Evolutionary conservation across 768 basidiomycete genomes (phyloP).

Genomic region (Leccinum pellstonianum): DNA sequence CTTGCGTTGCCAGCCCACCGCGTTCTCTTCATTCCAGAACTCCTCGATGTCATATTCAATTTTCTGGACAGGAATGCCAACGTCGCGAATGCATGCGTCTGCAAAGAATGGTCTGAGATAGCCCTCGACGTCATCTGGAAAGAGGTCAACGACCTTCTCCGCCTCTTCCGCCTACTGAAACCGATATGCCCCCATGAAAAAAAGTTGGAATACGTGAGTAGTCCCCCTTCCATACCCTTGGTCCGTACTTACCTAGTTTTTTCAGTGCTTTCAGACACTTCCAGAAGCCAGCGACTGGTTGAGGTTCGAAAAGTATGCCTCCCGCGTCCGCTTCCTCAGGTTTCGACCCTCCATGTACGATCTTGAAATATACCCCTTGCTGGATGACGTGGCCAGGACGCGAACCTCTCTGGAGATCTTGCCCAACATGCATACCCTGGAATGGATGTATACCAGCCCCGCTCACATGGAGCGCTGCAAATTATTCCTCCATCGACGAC

Average conservation of each 20-base stretch:
- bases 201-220: slow-evolving; percentile 24
- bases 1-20: slow-evolving; percentile 14
- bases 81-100: slow-evolving; percentile 49
- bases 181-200: slow-evolving; percentile 36
- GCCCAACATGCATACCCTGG: slow-evolving; percentile 51
- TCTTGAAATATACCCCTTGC: slow-evolving; percentile 16
- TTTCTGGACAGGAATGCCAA: slow-evolving; percentile 44
- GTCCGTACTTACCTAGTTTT: neutral
- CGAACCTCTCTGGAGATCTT: slow-evolving; percentile 52
- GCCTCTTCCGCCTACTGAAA: slow-evolving; percentile 49
- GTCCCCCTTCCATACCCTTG: neutral
- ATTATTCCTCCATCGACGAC: slow-evolving; percentile 56
- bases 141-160: slow-evolving; percentile 45
- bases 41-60: slow-evolving; percentile 55
- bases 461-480: slow-evolving; percentile 39
- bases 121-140: slow-evolving; percentile 60
- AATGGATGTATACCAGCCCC: slow-evolving; percentile 40
- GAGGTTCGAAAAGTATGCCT: slow-evolving; percentile 53
- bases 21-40: slow-evolving; percentile 55
- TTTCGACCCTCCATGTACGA: slow-evolving; percentile 16
- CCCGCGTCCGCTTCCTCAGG: slow-evolving; percentile 44
- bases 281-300: slow-evolving; percentile 53
- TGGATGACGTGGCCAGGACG: slow-evolving; percentile 57
- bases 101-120: slow-evolving; percentile 57
- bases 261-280: slow-evolving; percentile 41